These are phyloP conservation scores for Kingdonia uniflora DNA, from an alignment of 164 flowering plant species.

Conservation along the genomic window DNA sequence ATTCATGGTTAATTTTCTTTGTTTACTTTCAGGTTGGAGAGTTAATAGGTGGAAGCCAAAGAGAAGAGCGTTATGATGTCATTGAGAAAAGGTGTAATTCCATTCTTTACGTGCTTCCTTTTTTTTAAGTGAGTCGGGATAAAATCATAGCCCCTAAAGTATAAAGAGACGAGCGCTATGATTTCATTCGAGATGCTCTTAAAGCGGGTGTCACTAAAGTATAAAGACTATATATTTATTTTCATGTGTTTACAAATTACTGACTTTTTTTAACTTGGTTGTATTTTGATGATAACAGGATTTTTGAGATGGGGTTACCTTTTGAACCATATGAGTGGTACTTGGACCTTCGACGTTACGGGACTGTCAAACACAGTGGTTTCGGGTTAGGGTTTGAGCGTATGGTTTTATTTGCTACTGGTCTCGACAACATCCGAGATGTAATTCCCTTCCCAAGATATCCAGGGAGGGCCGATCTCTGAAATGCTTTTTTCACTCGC, in stretches of 20 bases:
- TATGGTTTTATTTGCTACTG: slow-evolving; percentile 93
- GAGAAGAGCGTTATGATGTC: slow-evolving; percentile 78
- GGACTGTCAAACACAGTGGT: slow-evolving; percentile 82
- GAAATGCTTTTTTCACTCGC: background rate
- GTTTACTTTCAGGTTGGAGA: slow-evolving; percentile 67
- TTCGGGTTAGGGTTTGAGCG: slow-evolving; percentile 95
- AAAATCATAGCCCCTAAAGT: too few species aligned
- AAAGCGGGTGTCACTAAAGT: too few species aligned
- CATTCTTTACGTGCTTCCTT: too few species aligned
- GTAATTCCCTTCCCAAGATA: slow-evolving; percentile 96
- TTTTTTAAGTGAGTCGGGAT: too few species aligned
- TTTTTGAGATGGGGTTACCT: slow-evolving; percentile 69
- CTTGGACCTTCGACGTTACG: slow-evolving; percentile 86
- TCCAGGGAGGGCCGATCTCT: slow-evolving; percentile 94
- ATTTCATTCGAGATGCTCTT: too few species aligned
- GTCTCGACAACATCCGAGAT: slow-evolving; percentile 86
- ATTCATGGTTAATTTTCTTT: too few species aligned
- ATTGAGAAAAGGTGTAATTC: slow-evolving; percentile 56
- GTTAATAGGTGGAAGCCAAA: slow-evolving; percentile 89
- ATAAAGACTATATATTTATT: too few species aligned
- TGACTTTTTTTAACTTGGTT: too few species aligned
- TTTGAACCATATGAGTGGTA: slow-evolving; percentile 97
- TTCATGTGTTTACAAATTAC: too few species aligned
- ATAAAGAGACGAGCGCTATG: too few species aligned
- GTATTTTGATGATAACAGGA: slow-evolving; percentile 45